Conservation (phyloP, 2,329 filamentous ascomycete species). For the Penicillium digitatum region DNA sequence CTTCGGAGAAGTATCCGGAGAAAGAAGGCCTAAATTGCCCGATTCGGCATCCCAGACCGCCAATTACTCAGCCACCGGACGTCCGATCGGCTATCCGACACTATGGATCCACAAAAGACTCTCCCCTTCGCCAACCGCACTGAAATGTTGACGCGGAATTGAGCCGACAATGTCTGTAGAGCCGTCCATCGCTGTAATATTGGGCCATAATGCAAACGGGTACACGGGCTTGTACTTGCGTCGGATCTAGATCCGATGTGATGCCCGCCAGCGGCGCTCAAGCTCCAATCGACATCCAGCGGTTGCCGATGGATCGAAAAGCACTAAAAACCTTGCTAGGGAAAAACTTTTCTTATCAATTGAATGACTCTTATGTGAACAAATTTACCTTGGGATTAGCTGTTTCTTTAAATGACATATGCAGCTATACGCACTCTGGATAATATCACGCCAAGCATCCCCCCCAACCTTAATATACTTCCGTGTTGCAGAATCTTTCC, state of each 20-base stretch:
- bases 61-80: slow-evolving; percentile 12
- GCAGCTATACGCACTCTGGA: too few relatives aligned
- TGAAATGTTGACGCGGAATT: slow-evolving; percentile 15
- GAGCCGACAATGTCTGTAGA: slow-evolving; percentile 9
- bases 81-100: slow-evolving; percentile 24
- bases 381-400: neutral
- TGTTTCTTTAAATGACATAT: slow-evolving; percentile 1
- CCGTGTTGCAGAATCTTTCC: neutral
- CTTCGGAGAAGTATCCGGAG: neutral
- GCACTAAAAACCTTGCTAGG: slow-evolving; percentile 7
- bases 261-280: slow-evolving; percentile 11
- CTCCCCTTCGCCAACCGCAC: slow-evolving; percentile 10
- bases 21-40: neutral
- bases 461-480: neutral
- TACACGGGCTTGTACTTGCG: neutral
- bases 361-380: slow-evolving; percentile 8
- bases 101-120: slow-evolving; percentile 11
- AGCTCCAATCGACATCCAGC: slow-evolving; percentile 19
- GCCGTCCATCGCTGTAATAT: slow-evolving; percentile 10
- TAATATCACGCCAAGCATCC: slow-evolving; percentile 6
- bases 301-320: slow-evolving; percentile 16
- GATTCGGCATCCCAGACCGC: neutral
- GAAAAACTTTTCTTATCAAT: slow-evolving; percentile 7
- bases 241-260: slow-evolving; percentile 21
- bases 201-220: slow-evolving; percentile 7